These are phyloP conservation scores for Yamadazyma dushanensis DNA, from an alignment of 1,139 yeast species.

Conservation along the genomic window DNA sequence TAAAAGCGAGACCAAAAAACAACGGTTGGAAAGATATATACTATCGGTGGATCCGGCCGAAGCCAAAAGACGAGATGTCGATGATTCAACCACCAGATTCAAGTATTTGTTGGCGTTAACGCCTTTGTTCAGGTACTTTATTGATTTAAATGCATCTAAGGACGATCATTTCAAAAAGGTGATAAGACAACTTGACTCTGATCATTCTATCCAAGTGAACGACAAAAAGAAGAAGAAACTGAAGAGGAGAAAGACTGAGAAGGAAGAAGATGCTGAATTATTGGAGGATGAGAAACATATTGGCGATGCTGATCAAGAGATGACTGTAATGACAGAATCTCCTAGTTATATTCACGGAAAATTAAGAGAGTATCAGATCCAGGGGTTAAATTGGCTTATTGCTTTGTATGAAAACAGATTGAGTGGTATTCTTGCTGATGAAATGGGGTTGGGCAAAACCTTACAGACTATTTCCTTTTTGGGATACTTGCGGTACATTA, in stretches of 20 bases:
- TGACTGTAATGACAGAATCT: constrained; percentile 72
- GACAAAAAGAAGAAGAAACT: constrained; percentile 15
- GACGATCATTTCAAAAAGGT: constrained; percentile 63
- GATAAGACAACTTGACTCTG: constrained; percentile 43
- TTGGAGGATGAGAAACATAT: constrained; percentile 69
- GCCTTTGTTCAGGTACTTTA: constrained; percentile 84
- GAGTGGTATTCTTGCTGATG: constrained; percentile 50
- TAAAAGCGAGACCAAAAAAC: constrained; percentile 21
- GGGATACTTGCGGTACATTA: constrained; percentile 79
- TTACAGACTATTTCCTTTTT: constrained; percentile 59
- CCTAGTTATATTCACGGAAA: constrained; percentile 70
- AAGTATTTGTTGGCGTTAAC: constrained; percentile 80
- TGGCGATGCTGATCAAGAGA: constrained; percentile 45
- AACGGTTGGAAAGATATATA: constrained; percentile 49
- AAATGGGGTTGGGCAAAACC: constrained; percentile 53
- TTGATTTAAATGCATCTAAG: constrained; percentile 74
- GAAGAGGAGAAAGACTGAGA: constrained; percentile 68
- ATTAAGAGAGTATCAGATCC: constrained; percentile 72
- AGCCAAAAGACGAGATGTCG: constrained; percentile 57
- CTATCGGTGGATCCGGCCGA: constrained; percentile 51
- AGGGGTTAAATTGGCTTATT: constrained; percentile 50
- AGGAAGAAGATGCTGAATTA: constrained; percentile 90
- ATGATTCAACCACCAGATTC: constrained; percentile 77
- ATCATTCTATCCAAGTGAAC: constrained; percentile 24
- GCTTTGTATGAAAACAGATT: constrained; percentile 44